Evolutionary conservation across 2,329 filamentous ascomycete genomes (phyloP), one percentile per base, ranked within the genome.

Genomic region (Aurifilum marmelostoma): DNA sequence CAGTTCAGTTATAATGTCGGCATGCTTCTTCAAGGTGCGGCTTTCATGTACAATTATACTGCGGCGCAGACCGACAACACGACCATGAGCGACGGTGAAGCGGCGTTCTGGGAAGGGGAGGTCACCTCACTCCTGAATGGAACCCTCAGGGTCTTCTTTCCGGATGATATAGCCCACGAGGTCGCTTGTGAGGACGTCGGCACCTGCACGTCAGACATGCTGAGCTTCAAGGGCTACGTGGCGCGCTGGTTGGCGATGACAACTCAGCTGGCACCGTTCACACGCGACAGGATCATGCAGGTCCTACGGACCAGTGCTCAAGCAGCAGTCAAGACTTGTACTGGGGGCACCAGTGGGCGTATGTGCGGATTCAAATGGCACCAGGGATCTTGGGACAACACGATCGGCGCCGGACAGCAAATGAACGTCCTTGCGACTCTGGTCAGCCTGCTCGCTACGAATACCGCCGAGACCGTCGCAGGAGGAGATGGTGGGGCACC

Each of bases 1-100:
- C 85, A 88, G 73, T 89, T 84, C 79, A 84, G 85, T 0, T 87
- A 88, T 75, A 87, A 85, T 72, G 81, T 83, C 32, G 87, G 83
- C 3, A 78, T 86, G 9, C 83, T 85, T 68, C 75, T 88, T 37
- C 78, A 83, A 62, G 88, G 88, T 1, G 83, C 85, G 0, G 87
- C 88, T 0, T 84, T 83, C 72, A 84, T 90, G 83, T 90, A 87
- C 75, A 88, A 89, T 72, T 80, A 74, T 58, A 79, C 79, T 52
- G 73, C 88, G 62, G 77, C 88, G 21, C 60, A 71, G 65, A 72
- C 72, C 16, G 67, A 69, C 58, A 70, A 67, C 61, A 43, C 43
- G 11, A 61, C 65, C 8, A 61, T 67, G 65, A 37, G 56, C 9
- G 29, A 32, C 5, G 66, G 41, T 47, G 52, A 67, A 59, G 65